Evolutionary conservation across 371 early-diverging fungal genomes (phyloP).

Genomic region (Mycotypha africana): DNA sequence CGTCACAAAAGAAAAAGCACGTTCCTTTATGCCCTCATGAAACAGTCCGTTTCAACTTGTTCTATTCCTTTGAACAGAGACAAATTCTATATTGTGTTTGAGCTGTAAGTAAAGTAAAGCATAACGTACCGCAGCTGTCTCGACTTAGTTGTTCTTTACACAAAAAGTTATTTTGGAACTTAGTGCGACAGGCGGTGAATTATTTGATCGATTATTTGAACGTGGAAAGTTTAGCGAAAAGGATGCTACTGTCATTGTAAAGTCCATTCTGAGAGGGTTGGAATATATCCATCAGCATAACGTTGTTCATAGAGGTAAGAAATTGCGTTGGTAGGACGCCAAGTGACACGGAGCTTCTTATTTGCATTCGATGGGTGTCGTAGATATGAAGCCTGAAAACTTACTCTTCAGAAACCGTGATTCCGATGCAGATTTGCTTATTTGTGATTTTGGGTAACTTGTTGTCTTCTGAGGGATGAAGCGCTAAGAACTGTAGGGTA

Average conservation of each 20-base stretch:
- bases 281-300: slow-evolving; percentile 64
- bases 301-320: slow-evolving; percentile 61
- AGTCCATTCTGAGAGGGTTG: slow-evolving; percentile 55
- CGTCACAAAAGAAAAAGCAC: neutral
- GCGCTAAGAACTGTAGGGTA: too few species aligned
- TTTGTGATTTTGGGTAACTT: slow-evolving; percentile 64
- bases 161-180: too few species aligned
- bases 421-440: slow-evolving; percentile 54
- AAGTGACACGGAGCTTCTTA: too few species aligned
- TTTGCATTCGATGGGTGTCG: neutral
- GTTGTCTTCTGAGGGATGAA: neutral
- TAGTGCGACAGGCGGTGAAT: slow-evolving; percentile 81
- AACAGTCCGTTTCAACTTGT: neutral
- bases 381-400: slow-evolving; percentile 85
- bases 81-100: slow-evolving; percentile 85
- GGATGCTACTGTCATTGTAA: slow-evolving; percentile 71
- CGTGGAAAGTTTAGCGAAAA: slow-evolving; percentile 82
- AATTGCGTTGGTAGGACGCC: too few species aligned
- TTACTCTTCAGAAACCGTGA: slow-evolving; percentile 58
- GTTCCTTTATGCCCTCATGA: neutral
- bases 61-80: slow-evolving; percentile 8
- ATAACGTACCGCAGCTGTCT: neutral
- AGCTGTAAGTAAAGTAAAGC: slow-evolving; percentile 46
- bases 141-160: too few species aligned
- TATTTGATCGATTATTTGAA: slow-evolving; percentile 83